Base-by-base conservation (phyloP, 805 yeast genomes). In the Candida nanaspora region DNA sequence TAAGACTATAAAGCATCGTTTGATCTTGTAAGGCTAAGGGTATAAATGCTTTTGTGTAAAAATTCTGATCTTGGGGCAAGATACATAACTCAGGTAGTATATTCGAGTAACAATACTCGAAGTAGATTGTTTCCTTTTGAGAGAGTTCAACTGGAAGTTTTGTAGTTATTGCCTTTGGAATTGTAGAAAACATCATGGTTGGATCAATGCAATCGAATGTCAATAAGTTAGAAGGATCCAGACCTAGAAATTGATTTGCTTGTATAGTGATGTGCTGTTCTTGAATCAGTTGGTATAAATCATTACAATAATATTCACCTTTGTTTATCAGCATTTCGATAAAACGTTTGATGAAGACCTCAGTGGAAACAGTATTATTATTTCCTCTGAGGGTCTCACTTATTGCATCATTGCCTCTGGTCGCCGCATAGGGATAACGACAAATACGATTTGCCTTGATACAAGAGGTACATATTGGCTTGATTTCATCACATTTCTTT, bases 401-500 rank as follows among this genome's bases (percentile, higher is more conserved):
- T n/a, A n/a, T n/a, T n/a, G n/a, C n/a, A n/a, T n/a, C n/a, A n/a
- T n/a, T n/a, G n/a, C n/a, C n/a, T n/a, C n/a, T n/a, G n/a, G n/a
- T n/a, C n/a, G n/a, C n/a, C n/a, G n/a, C n/a, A n/a, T n/a, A 2
- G 33, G 23, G 37, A 44, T 42, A 39, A 25, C 42, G 43, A 57
- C 93, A 83, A 2, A 50, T 44, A 13, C 60, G 56, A 1, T 61
- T 58, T 2, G 70, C 57, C 46, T 72, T 76, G 1, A 52, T 33
- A 53, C 94, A 84, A 41, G 72, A 66, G 0, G 70, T 50, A 49
- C 94, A 84, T 0, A 51, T 45, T 0, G 93, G 93, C 51, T 78
- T 80, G 18, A 40, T 46, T 55, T 82, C 91, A 49, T 80, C 82
- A 53, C 94, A 84, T 56, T 84, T 82, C 30, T 78, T 70, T 53